A percentile compares a stretch with the other conserved stretches of the same genome.
Conservation (phyloP, 768 basidiomycete genomes). For the Ephemerocybe angulata region DNA sequence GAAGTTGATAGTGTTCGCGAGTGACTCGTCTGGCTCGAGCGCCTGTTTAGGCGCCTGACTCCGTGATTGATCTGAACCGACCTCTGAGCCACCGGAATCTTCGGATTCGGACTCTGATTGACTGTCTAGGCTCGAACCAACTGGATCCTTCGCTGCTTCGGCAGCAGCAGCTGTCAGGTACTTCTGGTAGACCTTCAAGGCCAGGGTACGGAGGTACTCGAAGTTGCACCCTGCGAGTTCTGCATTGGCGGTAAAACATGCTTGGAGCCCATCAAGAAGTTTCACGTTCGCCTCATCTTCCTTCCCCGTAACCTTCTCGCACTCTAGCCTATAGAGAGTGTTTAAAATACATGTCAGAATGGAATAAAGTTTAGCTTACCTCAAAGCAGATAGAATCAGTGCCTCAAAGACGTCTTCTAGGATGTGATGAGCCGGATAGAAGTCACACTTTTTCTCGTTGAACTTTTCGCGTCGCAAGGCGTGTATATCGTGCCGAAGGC, state of each 20-base stretch:
- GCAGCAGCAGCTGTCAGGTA: background rate
- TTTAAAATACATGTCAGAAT: background rate
- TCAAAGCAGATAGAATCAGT: slow-evolving; percentile 2
- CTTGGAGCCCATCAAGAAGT: background rate
- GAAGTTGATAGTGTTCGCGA: background rate
- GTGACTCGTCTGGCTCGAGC: background rate
- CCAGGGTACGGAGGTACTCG: background rate
- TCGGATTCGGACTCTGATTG: no score
- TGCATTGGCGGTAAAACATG: background rate
- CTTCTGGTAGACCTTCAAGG: background rate
- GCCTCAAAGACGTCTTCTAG: slow-evolving; percentile 15
- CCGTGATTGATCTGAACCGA: no score
- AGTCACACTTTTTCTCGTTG: slow-evolving; percentile 15
- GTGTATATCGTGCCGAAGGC: slow-evolving; percentile 7
- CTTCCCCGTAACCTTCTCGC: background rate
- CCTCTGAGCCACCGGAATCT: no score
- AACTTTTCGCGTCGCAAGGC: slow-evolving; percentile 8
- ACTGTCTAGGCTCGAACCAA: no score
- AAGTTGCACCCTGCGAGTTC: background rate
- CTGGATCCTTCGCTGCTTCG: background rate
- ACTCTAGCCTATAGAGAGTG: background rate
- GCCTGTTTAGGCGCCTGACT: no score
- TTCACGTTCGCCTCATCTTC: background rate
- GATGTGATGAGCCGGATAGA: slow-evolving; percentile 15
- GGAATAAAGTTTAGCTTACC: slow-evolving; percentile 4